Conservation (phyloP, 2,329 filamentous ascomycete species). For the Phyllosticta ampelicida region DNA sequence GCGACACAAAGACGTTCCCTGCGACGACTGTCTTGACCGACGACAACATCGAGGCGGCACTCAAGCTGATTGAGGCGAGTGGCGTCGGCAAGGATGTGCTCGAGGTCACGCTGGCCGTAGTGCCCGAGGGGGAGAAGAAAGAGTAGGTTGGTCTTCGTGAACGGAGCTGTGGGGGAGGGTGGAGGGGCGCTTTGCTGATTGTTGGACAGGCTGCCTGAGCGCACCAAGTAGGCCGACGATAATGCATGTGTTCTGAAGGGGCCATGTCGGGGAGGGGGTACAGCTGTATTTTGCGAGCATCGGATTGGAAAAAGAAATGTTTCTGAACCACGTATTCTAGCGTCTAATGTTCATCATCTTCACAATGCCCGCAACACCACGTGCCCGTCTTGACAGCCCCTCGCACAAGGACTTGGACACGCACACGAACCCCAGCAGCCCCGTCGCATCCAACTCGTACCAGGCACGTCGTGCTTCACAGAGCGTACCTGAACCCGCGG, state of each 20-base stretch:
- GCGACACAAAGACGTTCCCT: conserved; percentile 24
- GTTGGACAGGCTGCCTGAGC: conserved; percentile 11
- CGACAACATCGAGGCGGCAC: conserved; percentile 22
- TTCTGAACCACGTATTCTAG: background rate
- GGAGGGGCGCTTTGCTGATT: background rate
- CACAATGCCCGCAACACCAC: background rate
- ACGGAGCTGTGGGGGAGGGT: background rate
- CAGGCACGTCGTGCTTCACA: background rate
- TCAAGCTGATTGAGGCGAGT: conserved; percentile 21
- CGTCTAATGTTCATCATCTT: background rate
- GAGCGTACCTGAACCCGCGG: conserved; percentile 22
- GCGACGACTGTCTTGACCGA: conserved; percentile 24
- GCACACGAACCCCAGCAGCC: background rate
- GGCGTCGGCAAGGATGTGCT: conserved; percentile 25
- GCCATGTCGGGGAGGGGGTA: background rate
- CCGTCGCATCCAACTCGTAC: background rate
- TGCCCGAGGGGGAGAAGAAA: conserved; percentile 4
- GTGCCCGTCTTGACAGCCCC: background rate
- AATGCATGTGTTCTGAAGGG: background rate
- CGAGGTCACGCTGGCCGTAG: conserved; percentile 19
- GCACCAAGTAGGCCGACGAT: conserved; percentile 9
- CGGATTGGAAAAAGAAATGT: background rate
- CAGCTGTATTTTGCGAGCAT: background rate
- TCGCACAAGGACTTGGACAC: background rate
- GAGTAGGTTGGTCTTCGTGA: conserved; percentile 8